These are phyloP conservation scores for Gnomoniopsis smithogilvyi DNA, from an alignment of 2,329 filamentous ascomycete genomes.

Conservation along the genomic window DNA sequence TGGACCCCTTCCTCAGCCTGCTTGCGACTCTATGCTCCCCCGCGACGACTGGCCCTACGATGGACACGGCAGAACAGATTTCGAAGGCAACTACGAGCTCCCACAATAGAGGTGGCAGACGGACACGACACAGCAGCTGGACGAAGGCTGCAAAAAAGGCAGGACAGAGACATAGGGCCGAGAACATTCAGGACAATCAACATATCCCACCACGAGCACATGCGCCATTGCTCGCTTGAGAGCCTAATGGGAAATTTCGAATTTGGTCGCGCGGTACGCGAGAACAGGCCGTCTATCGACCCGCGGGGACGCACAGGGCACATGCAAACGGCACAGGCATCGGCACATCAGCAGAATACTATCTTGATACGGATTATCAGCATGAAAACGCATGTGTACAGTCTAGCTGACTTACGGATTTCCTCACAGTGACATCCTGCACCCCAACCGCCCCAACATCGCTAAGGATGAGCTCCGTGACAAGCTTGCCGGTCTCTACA, in stretches of 20 bases:
- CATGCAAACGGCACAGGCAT: background rate
- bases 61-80: background rate
- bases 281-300: no score
- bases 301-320: background rate
- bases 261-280: no score
- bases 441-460: slow-evolving; percentile 97
- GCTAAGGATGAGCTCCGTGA: slow-evolving; percentile 97
- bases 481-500: slow-evolving; percentile 95
- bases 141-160: background rate
- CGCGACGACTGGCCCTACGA: background rate
- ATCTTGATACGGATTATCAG: background rate
- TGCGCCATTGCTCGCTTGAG: background rate
- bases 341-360: background rate
- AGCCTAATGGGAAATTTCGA: no score
- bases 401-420: background rate
- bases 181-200: background rate
- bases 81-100: background rate
- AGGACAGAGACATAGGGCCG: background rate
- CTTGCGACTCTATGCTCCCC: slow-evolving; percentile 1
- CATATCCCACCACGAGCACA: background rate
- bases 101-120: background rate
- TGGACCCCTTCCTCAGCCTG: slow-evolving; percentile 14
- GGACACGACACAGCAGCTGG: background rate
- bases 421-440: slow-evolving; percentile 85
- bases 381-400: background rate